Conservation (phyloP, 306 rosid genomes). For the Cicer yamashitae region DNA sequence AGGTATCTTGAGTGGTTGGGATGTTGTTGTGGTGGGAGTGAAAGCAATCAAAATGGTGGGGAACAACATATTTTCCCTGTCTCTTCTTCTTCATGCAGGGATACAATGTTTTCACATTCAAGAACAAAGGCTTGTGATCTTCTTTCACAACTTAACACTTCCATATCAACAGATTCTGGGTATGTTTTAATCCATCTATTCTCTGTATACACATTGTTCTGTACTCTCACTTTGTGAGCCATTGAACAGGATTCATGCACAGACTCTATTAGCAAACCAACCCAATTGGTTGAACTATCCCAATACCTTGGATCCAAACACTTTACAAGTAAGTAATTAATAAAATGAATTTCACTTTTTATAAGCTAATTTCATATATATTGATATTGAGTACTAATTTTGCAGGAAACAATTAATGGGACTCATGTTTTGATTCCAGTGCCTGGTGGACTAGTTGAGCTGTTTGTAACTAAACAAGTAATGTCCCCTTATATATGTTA, state of each 20-base stretch:
- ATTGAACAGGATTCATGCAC: constrained; percentile 69
- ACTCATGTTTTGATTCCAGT: constrained; percentile 80
- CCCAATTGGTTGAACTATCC: constrained; percentile 77
- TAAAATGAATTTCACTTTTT: constrained; percentile 1
- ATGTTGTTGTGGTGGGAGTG: constrained; percentile 87
- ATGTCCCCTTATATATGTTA: neutral
- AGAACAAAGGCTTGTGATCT: constrained; percentile 68
- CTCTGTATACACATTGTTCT: neutral
- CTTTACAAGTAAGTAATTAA: constrained; percentile 55
- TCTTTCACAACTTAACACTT: constrained; percentile 69
- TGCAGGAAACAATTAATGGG: constrained; percentile 72
- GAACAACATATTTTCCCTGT: constrained; percentile 69
- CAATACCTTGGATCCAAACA: constrained; percentile 49
- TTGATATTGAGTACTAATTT: constrained; percentile 3
- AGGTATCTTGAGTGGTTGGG: constrained; percentile 84
- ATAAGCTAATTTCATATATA: neutral
- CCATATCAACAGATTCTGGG: constrained; percentile 77
- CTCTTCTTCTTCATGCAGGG: constrained; percentile 70
- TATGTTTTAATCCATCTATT: constrained; percentile 22
- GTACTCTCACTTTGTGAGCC: neutral
- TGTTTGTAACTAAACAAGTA: constrained; percentile 78
- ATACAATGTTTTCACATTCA: constrained; percentile 66
- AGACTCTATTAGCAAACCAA: constrained; percentile 73
- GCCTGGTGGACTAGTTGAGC: constrained; percentile 78
- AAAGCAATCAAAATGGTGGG: constrained; percentile 55